A percentile compares a stretch with the other conserved stretches of the same genome.
Evolutionary conservation across 1,284 basidiomycete species (phyloP).

Genomic region (Entoloma clypeatum): DNA sequence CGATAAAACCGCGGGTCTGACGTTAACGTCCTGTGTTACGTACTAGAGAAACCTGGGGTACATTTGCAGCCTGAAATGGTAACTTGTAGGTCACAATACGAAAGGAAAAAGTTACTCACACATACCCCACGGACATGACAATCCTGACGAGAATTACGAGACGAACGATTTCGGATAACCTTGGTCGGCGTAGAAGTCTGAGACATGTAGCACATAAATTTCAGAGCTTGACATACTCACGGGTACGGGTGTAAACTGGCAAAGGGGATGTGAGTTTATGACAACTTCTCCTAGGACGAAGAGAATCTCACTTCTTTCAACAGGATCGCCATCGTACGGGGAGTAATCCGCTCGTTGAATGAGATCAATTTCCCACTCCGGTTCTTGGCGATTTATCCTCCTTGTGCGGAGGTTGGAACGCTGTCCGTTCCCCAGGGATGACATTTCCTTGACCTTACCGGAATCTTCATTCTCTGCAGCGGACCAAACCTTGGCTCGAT

Average conservation of each 20-base stretch:
- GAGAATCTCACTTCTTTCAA: slow-evolving; percentile 14
- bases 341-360: slow-evolving; percentile 25
- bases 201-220: too few species aligned
- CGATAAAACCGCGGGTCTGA: too few species aligned
- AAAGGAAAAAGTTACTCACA: too few species aligned
- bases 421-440: slow-evolving; percentile 5
- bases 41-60: too few species aligned
- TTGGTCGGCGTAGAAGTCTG: too few species aligned
- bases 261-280: background rate
- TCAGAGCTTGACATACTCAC: too few species aligned
- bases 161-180: background rate
- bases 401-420: background rate
- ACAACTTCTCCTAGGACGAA: background rate
- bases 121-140: too few species aligned
- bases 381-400: slow-evolving; percentile 11
- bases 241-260: slow-evolving; percentile 4
- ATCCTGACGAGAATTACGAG: too few species aligned
- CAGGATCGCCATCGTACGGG: slow-evolving; percentile 20
- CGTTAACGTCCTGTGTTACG: too few species aligned
- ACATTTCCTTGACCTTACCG: slow-evolving; percentile 3
- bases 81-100: too few species aligned
- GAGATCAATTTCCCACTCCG: slow-evolving; percentile 30
- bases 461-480: slow-evolving; percentile 5
- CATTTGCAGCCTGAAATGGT: too few species aligned
- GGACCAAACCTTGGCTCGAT: slow-evolving; percentile 19